A percentile compares a stretch with the other conserved stretches of the same genome.
Evolutionary conservation across 2,329 filamentous ascomycete species (phyloP).

Genomic region (Trichoderma hamatum): DNA sequence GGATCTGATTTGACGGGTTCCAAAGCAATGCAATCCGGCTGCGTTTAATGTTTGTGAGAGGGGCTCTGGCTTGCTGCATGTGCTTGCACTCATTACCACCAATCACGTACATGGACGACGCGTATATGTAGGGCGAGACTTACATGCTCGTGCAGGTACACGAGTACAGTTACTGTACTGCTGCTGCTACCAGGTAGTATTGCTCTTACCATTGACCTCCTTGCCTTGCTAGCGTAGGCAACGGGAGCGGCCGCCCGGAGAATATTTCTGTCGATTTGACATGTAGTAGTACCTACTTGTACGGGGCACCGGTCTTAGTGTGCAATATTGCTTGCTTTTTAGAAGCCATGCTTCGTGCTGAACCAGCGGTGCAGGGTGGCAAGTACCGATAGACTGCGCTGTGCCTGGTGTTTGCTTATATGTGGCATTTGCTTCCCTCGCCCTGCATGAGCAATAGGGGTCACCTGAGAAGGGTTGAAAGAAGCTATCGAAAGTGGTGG

Average conservation of each 20-base stretch:
- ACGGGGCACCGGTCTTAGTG: not conserved
- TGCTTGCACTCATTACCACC: slow-evolving; percentile 18
- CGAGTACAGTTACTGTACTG: not conserved
- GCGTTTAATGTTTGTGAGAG: not conserved
- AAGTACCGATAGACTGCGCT: not conserved
- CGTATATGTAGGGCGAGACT: not conserved
- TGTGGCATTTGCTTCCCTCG: not conserved
- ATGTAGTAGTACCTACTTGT: no score
- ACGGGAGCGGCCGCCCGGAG: slow-evolving; percentile 15
- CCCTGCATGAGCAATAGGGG: not conserved
- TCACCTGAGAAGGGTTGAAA: not conserved
- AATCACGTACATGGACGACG: slow-evolving; percentile 11
- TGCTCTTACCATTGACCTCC: not conserved
- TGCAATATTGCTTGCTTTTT: not conserved
- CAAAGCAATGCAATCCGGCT: not conserved
- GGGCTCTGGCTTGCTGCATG: slow-evolving; percentile 1
- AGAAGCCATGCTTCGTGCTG: not conserved
- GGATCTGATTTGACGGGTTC: slow-evolving; percentile 7
- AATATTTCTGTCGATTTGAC: slow-evolving; percentile 7
- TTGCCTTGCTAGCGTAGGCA: slow-evolving; percentile 9
- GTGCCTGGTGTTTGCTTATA: not conserved
- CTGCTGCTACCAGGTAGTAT: no score
- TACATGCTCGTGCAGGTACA: not conserved
- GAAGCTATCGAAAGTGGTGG: not conserved
- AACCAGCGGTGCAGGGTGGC: not conserved